Evolutionary conservation across 306 rosid species (phyloP).

Genomic region (Casuarina cunninghamiana): DNA sequence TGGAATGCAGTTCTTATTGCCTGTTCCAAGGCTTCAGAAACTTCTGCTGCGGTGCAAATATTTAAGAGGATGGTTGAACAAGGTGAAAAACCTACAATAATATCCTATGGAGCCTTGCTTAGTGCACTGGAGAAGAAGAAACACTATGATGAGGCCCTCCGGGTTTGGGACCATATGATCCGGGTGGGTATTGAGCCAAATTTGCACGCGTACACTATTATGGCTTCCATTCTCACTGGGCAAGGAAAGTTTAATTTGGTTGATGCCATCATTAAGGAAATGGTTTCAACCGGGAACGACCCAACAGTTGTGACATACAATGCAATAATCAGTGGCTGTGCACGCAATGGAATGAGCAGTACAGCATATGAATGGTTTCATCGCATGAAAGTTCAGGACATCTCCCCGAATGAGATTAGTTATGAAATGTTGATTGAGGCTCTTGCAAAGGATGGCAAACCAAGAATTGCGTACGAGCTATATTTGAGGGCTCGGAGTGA

Average conservation of each 20-base stretch:
- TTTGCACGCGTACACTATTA: conserved; percentile 73
- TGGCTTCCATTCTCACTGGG: conserved; percentile 88
- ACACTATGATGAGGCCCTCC: conserved; percentile 78
- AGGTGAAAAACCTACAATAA: conserved; percentile 81
- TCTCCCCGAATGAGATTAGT: conserved; percentile 68
- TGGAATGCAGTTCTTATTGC: conserved; percentile 95
- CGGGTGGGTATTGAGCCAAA: conserved; percentile 79
- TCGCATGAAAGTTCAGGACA: conserved; percentile 67
- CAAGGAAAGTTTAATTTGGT: conserved; percentile 77
- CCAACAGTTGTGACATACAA: conserved; percentile 82
- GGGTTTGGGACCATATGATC: conserved; percentile 88
- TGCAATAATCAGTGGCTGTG: conserved; percentile 81
- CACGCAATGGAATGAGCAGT: conserved; percentile 55
- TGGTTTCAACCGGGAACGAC: conserved; percentile 66
- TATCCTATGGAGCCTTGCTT: conserved; percentile 90
- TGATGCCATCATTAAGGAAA: conserved; percentile 66
- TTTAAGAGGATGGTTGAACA: conserved; percentile 92
- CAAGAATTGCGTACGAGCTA: conserved; percentile 81
- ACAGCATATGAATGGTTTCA: conserved; percentile 96
- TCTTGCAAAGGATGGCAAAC: conserved; percentile 82
- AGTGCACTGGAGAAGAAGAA: conserved; percentile 95
- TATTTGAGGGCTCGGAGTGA: conserved; percentile 66
- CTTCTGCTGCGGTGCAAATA: conserved; percentile 72
- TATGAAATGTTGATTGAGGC: conserved; percentile 87
- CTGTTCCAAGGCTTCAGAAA: conserved; percentile 91